These are phyloP conservation scores for Aquilaria sinensis DNA, from an alignment of 345 rosid species.

Conservation along the genomic window DNA sequence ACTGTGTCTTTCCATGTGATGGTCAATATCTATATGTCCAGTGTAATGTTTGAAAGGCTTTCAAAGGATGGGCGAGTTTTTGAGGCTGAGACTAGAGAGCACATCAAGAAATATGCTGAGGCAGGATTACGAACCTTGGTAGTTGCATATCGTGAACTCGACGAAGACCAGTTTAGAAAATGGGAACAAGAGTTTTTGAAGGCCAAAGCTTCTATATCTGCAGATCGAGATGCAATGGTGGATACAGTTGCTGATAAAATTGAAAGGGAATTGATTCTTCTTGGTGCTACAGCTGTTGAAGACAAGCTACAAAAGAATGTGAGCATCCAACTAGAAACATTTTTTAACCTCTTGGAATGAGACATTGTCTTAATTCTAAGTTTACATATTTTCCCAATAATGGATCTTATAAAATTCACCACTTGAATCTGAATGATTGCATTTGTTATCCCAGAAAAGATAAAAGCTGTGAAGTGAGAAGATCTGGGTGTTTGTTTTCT, in stretches of 20 bases:
- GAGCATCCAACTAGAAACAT: constrained; percentile 16
- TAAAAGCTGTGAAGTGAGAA: neutral
- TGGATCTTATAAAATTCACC: too few species aligned
- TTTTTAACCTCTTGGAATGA: neutral
- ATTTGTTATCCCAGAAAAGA: neutral
- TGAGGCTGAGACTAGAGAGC: constrained; percentile 54
- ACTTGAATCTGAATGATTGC: too few species aligned
- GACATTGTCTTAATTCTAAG: too few species aligned
- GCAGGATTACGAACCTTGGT: constrained; percentile 78
- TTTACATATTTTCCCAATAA: too few species aligned
- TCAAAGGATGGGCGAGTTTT: constrained; percentile 35
- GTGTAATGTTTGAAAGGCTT: constrained; percentile 78
- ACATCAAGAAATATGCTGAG: constrained; percentile 53
- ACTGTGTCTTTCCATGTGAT: constrained; percentile 12
- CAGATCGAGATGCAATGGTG: constrained; percentile 45
- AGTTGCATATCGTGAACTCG: constrained; percentile 66
- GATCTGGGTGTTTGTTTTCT: neutral
- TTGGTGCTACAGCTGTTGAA: constrained; percentile 94
- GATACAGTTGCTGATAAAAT: constrained; percentile 55
- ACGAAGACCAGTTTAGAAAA: constrained; percentile 43
- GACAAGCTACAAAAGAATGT: constrained; percentile 93
- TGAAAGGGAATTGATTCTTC: constrained; percentile 69
- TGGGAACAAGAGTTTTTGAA: constrained; percentile 57
- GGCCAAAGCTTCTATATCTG: constrained; percentile 51
- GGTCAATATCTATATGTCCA: constrained; percentile 21